phyloP scores from a whole-genome alignment of 371 early-diverging fungal genomes.

The Vairimorpha necatrix region DNA sequence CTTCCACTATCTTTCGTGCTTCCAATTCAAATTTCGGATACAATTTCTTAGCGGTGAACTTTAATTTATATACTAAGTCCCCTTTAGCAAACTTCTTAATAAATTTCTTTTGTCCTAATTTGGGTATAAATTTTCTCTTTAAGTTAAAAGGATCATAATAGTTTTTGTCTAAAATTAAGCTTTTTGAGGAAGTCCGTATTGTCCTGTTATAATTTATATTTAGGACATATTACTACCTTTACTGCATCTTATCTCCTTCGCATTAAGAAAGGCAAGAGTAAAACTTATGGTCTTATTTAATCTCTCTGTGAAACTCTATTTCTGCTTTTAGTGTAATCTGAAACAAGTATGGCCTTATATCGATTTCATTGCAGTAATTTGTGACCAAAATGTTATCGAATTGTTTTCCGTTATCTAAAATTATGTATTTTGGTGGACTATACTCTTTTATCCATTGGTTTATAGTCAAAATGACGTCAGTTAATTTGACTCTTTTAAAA shows the following conservation, averaged over 20 bases:
- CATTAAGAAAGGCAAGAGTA: neutral
- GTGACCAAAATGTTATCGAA: neutral
- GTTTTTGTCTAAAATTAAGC: neutral
- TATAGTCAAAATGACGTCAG: neutral
- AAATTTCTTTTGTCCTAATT: too few relatives aligned
- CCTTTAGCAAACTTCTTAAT: too few relatives aligned
- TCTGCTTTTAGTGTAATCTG: neutral
- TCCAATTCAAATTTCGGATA: too few relatives aligned
- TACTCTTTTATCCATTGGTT: neutral
- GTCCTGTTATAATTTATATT: neutral
- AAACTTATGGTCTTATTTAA: too few relatives aligned
- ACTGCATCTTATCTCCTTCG: neutral
- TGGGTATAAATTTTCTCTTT: too few relatives aligned
- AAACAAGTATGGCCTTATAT: neutral
- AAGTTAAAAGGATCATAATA: too few relatives aligned
- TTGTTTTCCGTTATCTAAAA: constrained; percentile 36
- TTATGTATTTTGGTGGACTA: neutral
- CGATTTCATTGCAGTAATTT: too few relatives aligned
- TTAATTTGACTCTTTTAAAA: neutral
- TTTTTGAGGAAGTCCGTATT: neutral
- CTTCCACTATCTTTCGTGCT: too few relatives aligned
- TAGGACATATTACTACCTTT: neutral
- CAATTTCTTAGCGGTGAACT: too few relatives aligned
- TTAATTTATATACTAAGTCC: too few relatives aligned
- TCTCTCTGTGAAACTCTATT: constrained; percentile 5